Conservation (phyloP, 2,329 filamentous ascomycete genomes). For the Aschersonia sp. region DNA sequence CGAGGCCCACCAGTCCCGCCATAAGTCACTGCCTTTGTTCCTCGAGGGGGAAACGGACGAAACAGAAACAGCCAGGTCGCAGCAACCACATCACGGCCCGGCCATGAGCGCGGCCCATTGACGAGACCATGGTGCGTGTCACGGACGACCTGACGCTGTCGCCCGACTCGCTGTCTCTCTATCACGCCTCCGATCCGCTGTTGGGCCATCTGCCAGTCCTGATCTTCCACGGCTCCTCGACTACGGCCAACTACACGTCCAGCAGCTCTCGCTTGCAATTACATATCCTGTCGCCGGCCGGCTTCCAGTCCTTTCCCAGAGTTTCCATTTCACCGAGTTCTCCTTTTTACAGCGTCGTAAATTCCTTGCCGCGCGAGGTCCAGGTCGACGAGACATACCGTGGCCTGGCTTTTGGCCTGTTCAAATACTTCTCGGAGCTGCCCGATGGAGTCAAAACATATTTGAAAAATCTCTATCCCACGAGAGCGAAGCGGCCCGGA, state of each 20-base stretch:
- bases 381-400: conserved; percentile 91
- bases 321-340: conserved; percentile 90
- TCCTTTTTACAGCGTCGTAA: conserved; percentile 78
- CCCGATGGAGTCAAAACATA: conserved; percentile 60
- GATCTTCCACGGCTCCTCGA: conserved; percentile 84
- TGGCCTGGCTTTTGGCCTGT: conserved; percentile 78
- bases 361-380: conserved; percentile 78
- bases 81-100: background rate
- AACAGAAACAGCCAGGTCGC: background rate
- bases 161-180: conserved; percentile 70
- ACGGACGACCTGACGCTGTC: conserved; percentile 66
- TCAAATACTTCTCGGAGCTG: conserved; percentile 88
- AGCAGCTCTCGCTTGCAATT: conserved; percentile 91
- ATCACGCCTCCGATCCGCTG: conserved; percentile 74
- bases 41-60: background rate
- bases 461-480: conserved; percentile 45
- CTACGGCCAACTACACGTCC: conserved; percentile 71
- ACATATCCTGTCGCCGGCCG: conserved; percentile 80
- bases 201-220: conserved; percentile 70
- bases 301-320: conserved; percentile 77
- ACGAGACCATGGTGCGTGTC: conserved; percentile 64
- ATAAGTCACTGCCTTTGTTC: background rate
- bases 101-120: conserved; percentile 11
- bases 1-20: conserved; percentile 2
- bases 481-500: conserved; percentile 41